phyloP scores from a whole-genome alignment of 306 rosid genomes.

The Hylodesmum podocarpum region DNA sequence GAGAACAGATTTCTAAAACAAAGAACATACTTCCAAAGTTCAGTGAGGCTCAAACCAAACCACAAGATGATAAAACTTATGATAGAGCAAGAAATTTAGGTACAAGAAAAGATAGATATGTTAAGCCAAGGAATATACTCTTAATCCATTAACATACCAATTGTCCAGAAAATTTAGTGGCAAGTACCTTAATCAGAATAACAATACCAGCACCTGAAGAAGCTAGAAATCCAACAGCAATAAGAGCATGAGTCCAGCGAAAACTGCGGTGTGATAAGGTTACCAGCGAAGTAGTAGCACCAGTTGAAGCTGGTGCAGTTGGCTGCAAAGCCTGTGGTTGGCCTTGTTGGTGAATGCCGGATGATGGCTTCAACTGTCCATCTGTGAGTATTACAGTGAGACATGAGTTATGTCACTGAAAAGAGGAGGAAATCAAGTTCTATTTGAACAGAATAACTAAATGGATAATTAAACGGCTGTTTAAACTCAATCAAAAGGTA shows the following conservation, averaged over 20 bases:
- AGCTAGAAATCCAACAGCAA: slow-evolving; percentile 64
- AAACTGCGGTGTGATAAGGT: slow-evolving; percentile 42
- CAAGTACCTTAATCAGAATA: slow-evolving; percentile 63
- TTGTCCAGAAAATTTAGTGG: slow-evolving; percentile 8
- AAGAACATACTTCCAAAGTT: slow-evolving; percentile 10
- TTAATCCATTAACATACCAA: neutral
- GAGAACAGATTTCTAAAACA: slow-evolving; percentile 63
- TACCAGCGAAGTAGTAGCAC: slow-evolving; percentile 34
- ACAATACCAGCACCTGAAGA: slow-evolving; percentile 72
- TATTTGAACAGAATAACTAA: neutral
- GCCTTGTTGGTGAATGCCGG: slow-evolving; percentile 47
- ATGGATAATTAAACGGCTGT: neutral
- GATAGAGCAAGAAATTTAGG: neutral
- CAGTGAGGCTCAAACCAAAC: slow-evolving; percentile 27
- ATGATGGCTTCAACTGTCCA: slow-evolving; percentile 47
- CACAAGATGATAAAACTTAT: neutral
- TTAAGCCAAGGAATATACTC: slow-evolving; percentile 3
- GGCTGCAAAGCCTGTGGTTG: slow-evolving; percentile 49
- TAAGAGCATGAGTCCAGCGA: slow-evolving; percentile 72
- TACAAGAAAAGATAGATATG: slow-evolving; percentile 18
- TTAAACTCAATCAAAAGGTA: neutral
- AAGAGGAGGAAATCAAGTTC: neutral
- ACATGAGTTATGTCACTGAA: neutral
- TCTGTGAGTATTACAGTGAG: slow-evolving; percentile 37
- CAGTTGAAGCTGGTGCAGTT: slow-evolving; percentile 40